Conservation (phyloP, 139 green algal genomes). For the Monoraphidium neglectum region DNA sequence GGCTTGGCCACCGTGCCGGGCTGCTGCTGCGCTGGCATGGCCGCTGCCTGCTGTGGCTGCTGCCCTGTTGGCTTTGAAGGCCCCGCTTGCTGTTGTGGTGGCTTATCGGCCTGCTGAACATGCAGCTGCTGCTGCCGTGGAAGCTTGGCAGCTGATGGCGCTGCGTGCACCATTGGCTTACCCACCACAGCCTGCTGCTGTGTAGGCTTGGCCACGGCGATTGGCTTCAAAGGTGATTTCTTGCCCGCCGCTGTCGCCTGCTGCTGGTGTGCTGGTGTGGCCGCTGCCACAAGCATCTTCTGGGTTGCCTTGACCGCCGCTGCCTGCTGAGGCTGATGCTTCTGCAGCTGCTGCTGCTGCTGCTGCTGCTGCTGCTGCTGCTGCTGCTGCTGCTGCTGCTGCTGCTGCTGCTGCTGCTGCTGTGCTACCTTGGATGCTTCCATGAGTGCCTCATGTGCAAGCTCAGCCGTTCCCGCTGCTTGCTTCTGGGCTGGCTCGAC, state of each 20-base stretch:
- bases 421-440: too few species aligned
- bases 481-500: too few species aligned
- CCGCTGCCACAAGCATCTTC: neutral
- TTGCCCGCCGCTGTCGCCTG: neutral
- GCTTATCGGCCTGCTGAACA: neutral
- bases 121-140: conserved; percentile 15
- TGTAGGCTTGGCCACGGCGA: neutral
- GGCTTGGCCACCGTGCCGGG: neutral
- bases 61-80: neutral
- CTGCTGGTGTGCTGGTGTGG: neutral
- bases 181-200: neutral
- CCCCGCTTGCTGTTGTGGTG: neutral
- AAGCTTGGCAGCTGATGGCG: neutral
- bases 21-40: neutral
- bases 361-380: neutral
- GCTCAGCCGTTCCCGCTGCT: too few species aligned
- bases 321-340: neutral
- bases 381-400: too few species aligned
- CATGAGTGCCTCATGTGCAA: too few species aligned
- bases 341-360: neutral
- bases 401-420: conserved; percentile 12
- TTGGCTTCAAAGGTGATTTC: neutral
- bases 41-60: neutral
- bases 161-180: conserved; percentile 10
- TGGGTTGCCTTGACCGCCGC: too few species aligned